Base-by-base conservation (phyloP, 2,329 filamentous ascomycete species). In the Ceratocystis colombiana region DNA sequence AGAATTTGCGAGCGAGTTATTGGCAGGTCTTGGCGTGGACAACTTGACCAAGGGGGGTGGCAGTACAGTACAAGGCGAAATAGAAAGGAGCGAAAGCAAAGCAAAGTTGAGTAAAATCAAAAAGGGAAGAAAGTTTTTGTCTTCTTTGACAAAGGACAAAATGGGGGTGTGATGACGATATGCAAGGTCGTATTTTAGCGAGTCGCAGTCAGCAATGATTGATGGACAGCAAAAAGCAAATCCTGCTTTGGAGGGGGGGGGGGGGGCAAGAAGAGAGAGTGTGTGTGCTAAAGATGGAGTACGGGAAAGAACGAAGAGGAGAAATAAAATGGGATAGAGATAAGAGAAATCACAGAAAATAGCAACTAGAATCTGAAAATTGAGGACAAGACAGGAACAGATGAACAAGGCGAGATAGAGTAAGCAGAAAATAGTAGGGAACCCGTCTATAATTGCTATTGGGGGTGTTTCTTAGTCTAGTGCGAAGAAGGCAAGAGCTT, bases 81-180 rank as follows among this genome's bases (percentile, higher is more conserved):
- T 45, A 20, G 22, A 62, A 62, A 28, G 17, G 33, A 62, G 41
- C 33, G 37, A 46, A 37, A 28, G 61, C 20, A 45, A 61, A 44
- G 28, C 15, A 48, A 64, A 28, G 45, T 46, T n/a, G 33, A 48
- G 8, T 15, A 33, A 12, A 33, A 45, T 20, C 25, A 20, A 44
- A 57, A 41, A 22, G 53, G 59, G 53, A 65, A 28, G 25, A 33
- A 8, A 22, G 28, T 69, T 65, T 65, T 68, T 69, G 50, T 67
- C 66, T 59, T 61, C 15, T 63, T 33, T 30, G 69, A 63, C 70
- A 67, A 68, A 67, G 68, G 55, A 45, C 44, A 53, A 61, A 66
- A 15, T 41, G 70, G 61, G 57, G 64, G 65, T 61, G 64, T 6
- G 48, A 65, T 65, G 25, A 55, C 12, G 12, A 15, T 41, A 12